phyloP scores from a whole-genome alignment of 108 stramenopile species.

The Fragilaria crotonensis region DNA sequence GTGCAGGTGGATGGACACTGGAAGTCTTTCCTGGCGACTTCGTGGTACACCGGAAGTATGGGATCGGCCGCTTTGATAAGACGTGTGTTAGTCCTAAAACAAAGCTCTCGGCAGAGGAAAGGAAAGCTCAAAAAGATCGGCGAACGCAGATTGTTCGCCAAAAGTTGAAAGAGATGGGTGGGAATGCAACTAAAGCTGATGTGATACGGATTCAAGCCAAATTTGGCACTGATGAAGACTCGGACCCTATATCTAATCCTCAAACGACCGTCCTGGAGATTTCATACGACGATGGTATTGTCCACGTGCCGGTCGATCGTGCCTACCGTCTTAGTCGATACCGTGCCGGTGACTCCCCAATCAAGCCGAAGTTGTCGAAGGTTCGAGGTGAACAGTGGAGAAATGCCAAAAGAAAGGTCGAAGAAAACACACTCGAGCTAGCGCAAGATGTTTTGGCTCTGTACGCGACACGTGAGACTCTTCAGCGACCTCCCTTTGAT shows the following conservation, averaged over 20 bases:
- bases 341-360: slow-evolving; percentile 60
- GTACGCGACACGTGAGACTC: slow-evolving; percentile 59
- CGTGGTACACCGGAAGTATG: slow-evolving; percentile 80
- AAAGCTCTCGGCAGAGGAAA: slow-evolving; percentile 54
- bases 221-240: slow-evolving; percentile 67
- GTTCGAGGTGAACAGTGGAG: slow-evolving; percentile 73
- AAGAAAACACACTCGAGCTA: slow-evolving; percentile 63
- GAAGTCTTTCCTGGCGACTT: slow-evolving; percentile 84
- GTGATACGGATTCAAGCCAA: slow-evolving; percentile 51
- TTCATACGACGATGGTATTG: slow-evolving; percentile 56
- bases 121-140: slow-evolving; percentile 33
- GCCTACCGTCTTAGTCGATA: slow-evolving; percentile 76
- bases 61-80: slow-evolving; percentile 73
- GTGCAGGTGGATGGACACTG: slow-evolving; percentile 70
- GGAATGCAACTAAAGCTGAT: slow-evolving; percentile 24
- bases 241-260: slow-evolving; percentile 71
- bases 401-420: slow-evolving; percentile 68
- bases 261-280: slow-evolving; percentile 67
- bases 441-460: slow-evolving; percentile 71
- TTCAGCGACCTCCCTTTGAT: slow-evolving; percentile 58
- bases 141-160: slow-evolving; percentile 49
- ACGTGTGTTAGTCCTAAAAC: slow-evolving; percentile 47
- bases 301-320: slow-evolving; percentile 81
- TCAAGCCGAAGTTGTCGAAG: slow-evolving; percentile 61
- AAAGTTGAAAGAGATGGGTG: slow-evolving; percentile 27